A percentile compares a stretch with the other conserved stretches of the same genome.
phyloP scores from a whole-genome alignment of 2,329 filamentous ascomycete genomes.

The Colletotrichum sp. region DNA sequence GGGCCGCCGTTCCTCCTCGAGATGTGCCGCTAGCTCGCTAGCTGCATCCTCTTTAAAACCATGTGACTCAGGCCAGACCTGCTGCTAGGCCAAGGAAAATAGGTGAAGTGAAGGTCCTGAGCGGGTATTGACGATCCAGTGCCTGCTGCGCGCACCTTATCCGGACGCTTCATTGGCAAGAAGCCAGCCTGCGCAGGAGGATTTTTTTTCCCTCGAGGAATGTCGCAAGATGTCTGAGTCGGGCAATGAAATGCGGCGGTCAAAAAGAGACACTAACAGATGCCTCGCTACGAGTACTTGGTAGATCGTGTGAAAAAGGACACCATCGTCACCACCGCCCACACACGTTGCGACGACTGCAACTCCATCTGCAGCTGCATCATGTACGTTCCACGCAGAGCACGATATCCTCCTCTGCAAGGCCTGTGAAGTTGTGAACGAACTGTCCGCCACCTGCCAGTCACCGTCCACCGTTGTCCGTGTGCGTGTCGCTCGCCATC shows the following conservation, averaged over 20 bases:
- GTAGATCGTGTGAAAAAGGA: not conserved
- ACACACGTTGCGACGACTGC: not conserved
- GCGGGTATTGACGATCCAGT: constrained; percentile 9
- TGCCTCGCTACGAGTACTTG: not conserved
- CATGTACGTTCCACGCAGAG: not conserved
- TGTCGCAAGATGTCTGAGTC: not conserved
- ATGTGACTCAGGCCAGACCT: constrained; percentile 16
- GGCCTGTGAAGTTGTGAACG: not conserved
- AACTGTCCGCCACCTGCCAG: not conserved
- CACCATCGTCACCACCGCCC: not conserved
- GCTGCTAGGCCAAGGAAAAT: not conserved
- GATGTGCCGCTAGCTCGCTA: constrained; percentile 17
- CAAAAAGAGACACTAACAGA: not conserved
- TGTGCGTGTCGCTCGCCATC: not conserved
- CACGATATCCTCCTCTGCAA: not conserved
- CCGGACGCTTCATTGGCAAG: not conserved
- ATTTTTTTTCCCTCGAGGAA: not conserved
- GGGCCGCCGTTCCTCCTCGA: not conserved
- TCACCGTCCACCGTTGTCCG: not conserved
- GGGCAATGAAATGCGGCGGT: not conserved
- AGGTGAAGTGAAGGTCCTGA: not conserved
- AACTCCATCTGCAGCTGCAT: not conserved
- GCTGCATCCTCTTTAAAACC: constrained; percentile 21
- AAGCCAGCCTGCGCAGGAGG: not conserved
- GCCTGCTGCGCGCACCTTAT: constrained; percentile 10